Percentiles rank a stretch among this genome's conserved stretches.
Evolutionary conservation across 75 land plant species (phyloP).

Genomic region (Gnetum montanum): DNA sequence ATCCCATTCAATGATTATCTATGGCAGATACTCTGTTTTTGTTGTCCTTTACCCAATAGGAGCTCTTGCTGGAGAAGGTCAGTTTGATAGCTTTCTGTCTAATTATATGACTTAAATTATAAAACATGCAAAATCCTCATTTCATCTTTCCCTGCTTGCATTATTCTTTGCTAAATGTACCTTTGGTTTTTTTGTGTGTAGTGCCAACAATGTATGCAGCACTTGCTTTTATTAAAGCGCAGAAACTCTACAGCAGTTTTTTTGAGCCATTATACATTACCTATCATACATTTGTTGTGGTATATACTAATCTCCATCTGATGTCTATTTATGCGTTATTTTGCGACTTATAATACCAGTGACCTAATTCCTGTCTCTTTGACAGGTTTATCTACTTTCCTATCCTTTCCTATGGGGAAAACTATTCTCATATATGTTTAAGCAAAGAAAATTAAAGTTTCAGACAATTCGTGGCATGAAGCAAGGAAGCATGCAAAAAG

Average conservation of each 20-base stretch:
- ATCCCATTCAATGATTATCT: background rate
- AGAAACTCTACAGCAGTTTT: constrained; percentile 34
- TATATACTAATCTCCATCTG: constrained; percentile 20
- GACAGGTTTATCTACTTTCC: constrained; percentile 46
- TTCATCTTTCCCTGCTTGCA: background rate
- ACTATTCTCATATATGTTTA: constrained; percentile 70
- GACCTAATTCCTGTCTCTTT: background rate
- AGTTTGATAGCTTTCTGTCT: constrained; percentile 15
- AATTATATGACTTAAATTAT: background rate
- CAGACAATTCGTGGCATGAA: constrained; percentile 24
- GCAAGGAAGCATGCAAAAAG: constrained; percentile 18
- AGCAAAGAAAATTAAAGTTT: constrained; percentile 66
- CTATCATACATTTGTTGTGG: constrained; percentile 66
- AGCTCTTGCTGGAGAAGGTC: constrained; percentile 66
- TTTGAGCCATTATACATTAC: constrained; percentile 51
- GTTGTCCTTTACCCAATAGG: constrained; percentile 75
- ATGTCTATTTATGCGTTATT: background rate
- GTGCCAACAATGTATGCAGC: constrained; percentile 76
- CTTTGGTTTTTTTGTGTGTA: constrained; percentile 18
- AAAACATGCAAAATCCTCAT: background rate
- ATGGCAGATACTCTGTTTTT: constrained; percentile 75
- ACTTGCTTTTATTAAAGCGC: constrained; percentile 55
- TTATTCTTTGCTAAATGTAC: background rate
- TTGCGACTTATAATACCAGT: background rate
- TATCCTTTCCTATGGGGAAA: constrained; percentile 73